Percentiles rank a stretch among this genome's conserved stretches.
Evolutionary conservation across 228 moss, liverwort and hornwort species (phyloP).

Genomic region (Sphagnum fallax): DNA sequence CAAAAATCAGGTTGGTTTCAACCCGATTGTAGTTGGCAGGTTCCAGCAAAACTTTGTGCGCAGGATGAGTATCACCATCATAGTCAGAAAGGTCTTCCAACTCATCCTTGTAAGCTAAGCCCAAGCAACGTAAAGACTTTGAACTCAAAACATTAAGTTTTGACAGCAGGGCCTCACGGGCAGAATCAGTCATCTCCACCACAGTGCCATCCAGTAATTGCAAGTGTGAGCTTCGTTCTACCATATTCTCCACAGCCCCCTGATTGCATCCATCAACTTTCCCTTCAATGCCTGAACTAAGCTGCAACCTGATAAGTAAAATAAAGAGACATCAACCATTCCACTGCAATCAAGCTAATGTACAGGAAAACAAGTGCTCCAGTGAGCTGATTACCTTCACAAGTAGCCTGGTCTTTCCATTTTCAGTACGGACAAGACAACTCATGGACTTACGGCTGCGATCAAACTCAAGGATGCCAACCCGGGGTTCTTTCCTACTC

Average conservation of each 20-base stretch:
- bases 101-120: constrained; percentile 43
- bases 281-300: neutral
- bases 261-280: constrained; percentile 11
- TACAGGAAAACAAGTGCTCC: neutral
- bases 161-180: constrained; percentile 23
- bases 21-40: constrained; percentile 36
- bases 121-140: constrained; percentile 46
- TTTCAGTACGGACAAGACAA: constrained; percentile 22
- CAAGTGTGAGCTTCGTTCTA: constrained; percentile 43
- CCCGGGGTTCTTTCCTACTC: constrained; percentile 28
- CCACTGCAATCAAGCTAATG: neutral
- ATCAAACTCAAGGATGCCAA: constrained; percentile 49
- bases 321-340: neutral
- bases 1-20: constrained; percentile 46
- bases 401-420: constrained; percentile 40
- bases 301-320: neutral
- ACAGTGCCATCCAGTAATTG: constrained; percentile 42
- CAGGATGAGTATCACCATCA: constrained; percentile 29
- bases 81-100: constrained; percentile 31
- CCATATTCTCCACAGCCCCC: constrained; percentile 53
- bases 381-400: constrained; percentile 30
- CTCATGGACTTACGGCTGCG: constrained; percentile 56
- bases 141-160: constrained; percentile 41
- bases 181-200: constrained; percentile 27
- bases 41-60: constrained; percentile 31